A percentile compares a stretch with the other conserved stretches of the same genome.
Evolutionary conservation across 1,284 basidiomycete species (phyloP).

Genomic region (Pseudozyma hubeiensis): DNA sequence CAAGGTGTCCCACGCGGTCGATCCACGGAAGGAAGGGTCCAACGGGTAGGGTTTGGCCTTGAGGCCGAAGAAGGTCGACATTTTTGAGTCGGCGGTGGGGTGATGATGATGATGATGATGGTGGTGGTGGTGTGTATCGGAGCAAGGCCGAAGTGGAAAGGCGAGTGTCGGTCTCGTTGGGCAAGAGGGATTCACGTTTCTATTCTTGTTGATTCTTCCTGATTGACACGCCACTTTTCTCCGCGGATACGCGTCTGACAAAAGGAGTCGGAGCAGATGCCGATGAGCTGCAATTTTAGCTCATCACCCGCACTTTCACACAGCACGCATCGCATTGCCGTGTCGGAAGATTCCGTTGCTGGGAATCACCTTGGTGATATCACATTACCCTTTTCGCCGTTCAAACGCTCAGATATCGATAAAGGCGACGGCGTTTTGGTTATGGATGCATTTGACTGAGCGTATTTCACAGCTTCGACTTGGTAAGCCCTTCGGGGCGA

Average conservation of each 20-base stretch:
- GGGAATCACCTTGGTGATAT: too few species aligned
- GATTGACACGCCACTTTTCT: conserved; percentile 2
- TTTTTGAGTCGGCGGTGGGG: background rate
- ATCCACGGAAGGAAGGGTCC: conserved; percentile 19
- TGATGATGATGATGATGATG: conserved; percentile 4
- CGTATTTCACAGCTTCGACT: conserved; percentile 37
- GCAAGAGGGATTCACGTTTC: too few species aligned
- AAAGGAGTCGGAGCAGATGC: conserved; percentile 4
- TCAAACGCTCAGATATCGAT: too few species aligned
- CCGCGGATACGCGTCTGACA: conserved; percentile 17
- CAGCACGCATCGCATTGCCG: background rate
- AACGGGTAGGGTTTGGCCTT: conserved; percentile 46
- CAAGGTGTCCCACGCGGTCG: conserved; percentile 13
- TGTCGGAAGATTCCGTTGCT: background rate
- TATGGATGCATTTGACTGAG: background rate
- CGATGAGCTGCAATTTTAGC: conserved; percentile 7
- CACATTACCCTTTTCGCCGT: too few species aligned
- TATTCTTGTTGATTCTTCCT: too few species aligned
- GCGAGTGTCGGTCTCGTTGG: background rate
- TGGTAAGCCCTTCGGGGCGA: conserved; percentile 30
- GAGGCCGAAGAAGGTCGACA: conserved; percentile 44
- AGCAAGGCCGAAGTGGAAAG: too few species aligned
- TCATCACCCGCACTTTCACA: conserved; percentile 13
- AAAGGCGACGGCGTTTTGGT: too few species aligned
- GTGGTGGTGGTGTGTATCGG: background rate